Conservation (phyloP, 768 basidiomycete species). For the Xerocomellus dryophilus region DNA sequence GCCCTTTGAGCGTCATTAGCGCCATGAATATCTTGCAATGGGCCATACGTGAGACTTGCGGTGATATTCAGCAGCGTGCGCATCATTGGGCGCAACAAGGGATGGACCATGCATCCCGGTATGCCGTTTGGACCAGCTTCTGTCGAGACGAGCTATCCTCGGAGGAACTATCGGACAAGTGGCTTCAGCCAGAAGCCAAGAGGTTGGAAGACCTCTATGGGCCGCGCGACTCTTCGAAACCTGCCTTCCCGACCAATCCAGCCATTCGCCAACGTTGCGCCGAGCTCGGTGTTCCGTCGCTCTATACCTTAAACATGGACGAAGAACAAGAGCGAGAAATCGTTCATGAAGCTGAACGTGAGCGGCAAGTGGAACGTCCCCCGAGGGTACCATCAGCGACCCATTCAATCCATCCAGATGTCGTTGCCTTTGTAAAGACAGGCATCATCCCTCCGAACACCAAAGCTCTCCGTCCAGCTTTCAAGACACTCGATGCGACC, state of each 20-base stretch:
- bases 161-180: conserved; percentile 16
- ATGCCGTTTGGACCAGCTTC: conserved; percentile 17
- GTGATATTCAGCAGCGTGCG: conserved; percentile 37
- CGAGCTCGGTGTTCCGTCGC: conserved; percentile 15
- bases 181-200: conserved; percentile 43
- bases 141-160: neutral
- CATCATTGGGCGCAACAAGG: conserved; percentile 44
- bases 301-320: conserved; percentile 28
- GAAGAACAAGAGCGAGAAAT: conserved; percentile 54
- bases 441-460: conserved; percentile 27
- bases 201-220: conserved; percentile 37
- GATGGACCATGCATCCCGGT: conserved; percentile 17
- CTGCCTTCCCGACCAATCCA: neutral
- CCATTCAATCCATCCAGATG: conserved; percentile 23
- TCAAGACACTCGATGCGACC: conserved; percentile 10
- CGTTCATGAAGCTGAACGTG: conserved; percentile 41
- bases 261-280: conserved; percentile 15
- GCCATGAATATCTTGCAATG: conserved; percentile 40
- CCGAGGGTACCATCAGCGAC: conserved; percentile 18
- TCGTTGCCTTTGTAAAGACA: conserved; percentile 25
- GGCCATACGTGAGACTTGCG: conserved; percentile 45
- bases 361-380: conserved; percentile 39
- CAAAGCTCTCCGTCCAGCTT: conserved; percentile 19
- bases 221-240: neutral
- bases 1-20: neutral